These are phyloP conservation scores for Vitis rupestris DNA, from an alignment of 164 flowering plant species.

Conservation along the genomic window DNA sequence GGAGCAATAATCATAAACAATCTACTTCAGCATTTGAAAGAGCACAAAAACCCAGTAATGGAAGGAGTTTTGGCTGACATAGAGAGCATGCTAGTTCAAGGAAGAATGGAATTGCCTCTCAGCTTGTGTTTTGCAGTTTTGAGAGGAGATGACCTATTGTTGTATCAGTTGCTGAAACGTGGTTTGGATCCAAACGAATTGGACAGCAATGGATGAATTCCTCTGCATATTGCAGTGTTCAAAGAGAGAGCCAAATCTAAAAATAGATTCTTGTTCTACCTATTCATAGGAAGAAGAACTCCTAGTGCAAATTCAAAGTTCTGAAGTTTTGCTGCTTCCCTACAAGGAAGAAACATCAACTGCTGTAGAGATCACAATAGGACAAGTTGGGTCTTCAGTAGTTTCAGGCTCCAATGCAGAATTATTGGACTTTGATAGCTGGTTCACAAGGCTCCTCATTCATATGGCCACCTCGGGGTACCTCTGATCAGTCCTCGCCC, in stretches of 20 bases:
- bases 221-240: constrained; percentile 66
- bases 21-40: constrained; percentile 50
- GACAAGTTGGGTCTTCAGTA: constrained; percentile 44
- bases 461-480: too few relatives aligned
- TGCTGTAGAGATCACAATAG: constrained; percentile 19
- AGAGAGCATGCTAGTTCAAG: constrained; percentile 51
- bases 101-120: constrained; percentile 59
- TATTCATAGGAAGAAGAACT: constrained; percentile 41
- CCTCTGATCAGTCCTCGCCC: too few relatives aligned
- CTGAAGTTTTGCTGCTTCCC: constrained; percentile 23
- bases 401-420: constrained; percentile 38
- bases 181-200: constrained; percentile 64
- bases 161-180: constrained; percentile 49
- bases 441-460: not conserved
- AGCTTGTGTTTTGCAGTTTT: constrained; percentile 57
- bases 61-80: constrained; percentile 37
- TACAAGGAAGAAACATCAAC: constrained; percentile 5
- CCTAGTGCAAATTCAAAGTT: constrained; percentile 52
- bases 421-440: constrained; percentile 60
- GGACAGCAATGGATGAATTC: constrained; percentile 46
- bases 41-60: constrained; percentile 39
- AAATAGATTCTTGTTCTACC: constrained; percentile 18
- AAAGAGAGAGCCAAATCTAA: constrained; percentile 30
- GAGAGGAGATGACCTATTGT: constrained; percentile 50
- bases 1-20: constrained; percentile 54